Base-by-base conservation (phyloP, 352 stramenopile genomes). In the Paralagenidium karlingii region DNA sequence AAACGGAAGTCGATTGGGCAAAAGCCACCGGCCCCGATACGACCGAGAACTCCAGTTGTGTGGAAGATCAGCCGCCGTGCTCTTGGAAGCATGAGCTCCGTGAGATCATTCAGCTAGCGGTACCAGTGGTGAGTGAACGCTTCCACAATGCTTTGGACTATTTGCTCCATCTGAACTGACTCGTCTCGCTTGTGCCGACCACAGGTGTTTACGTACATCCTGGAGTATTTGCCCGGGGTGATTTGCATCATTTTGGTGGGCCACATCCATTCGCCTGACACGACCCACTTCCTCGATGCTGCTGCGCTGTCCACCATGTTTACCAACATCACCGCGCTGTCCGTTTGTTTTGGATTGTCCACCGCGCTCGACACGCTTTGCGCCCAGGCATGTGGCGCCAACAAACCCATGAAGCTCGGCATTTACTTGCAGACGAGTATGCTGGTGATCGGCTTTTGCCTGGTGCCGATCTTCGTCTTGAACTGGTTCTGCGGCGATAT, bases 291-390 rank as follows among this genome's bases (percentile, higher is more conserved):
- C 32, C 63, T 82, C 15, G 68, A 68, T 32, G 68, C 65, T 13
- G 58, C 65, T 9, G 74, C 68, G 20, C 51, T 82, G 16, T 79
- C 65, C 25, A 77, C 60, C 30, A 78, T 77, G 62, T 73, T 82
- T 31, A 73, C 80, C 40, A 92, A 94, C 37, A 47, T 94, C 2
- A 80, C 74, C 13, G 79, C 58, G 4, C 60, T 90, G 18, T 56
- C 77, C 5, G 58, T 86, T 6, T 75, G 69, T 3, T 77, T 92
- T 24, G 78, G 78, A 0, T 53, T 94, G 16, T 60, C 77, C 6
- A 90, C 77, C 12, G 81, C 81, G 8, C 71, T 95, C 57, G 83
- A 95, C 51, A 95, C 83, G 42, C 52, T 95, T 0, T 93, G 77
- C 44, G 75, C 75, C 10, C 69, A 91, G 51, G 74, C 81, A 24